Base-by-base conservation (phyloP, 306 rosid genomes). In the Alnus rubra region DNA sequence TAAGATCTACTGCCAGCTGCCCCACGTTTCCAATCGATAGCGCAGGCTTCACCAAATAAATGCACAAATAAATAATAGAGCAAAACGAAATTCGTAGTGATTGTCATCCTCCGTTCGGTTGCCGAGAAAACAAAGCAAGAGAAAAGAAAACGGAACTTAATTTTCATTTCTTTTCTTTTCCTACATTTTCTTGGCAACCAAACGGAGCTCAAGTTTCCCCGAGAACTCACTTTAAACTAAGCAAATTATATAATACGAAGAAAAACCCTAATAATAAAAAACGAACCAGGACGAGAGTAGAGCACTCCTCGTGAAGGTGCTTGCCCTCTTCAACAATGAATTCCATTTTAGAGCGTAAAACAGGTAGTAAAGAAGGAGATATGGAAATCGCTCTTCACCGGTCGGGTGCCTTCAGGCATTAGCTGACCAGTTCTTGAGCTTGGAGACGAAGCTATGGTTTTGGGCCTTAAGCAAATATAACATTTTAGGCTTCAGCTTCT, bases 11-110 rank as follows among this genome's bases (percentile, higher is more conserved):
- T 1, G 92, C 91, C 44, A 94, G 76, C 79, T 92, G 98, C 64
- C 98, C 98, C 82, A 95, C 98, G 86, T 95, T 91, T 31, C 97
- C 97, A 81, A 92, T 91, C 7, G 98, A 95, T 71, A 95, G 68
- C 9, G 97, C 97, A 55, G 97, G 98, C 98, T 95, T 80, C 42
- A 75, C 76, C 30, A 76, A 60, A 55, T 18, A 60, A 33, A 75
- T 2, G 12, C 58, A 73, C 37, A n/a, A 10, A 8, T 18, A 60
- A 12, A 59, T 48, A 16, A 44, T 1, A 42, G 31, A 80, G 83
- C 47, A n/a, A 81, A 80, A 56, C 76, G 68, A 67, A 35, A 39
- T 47, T 39, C 53, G 49, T 51, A 50, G 49, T 7, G 4, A 9
- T 2, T 9, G 2, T 19, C 5, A 42, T 8, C 28, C 31, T 23